phyloP scores from a whole-genome alignment of 2,329 filamentous ascomycete species.

The Pseudocercospora musae region DNA sequence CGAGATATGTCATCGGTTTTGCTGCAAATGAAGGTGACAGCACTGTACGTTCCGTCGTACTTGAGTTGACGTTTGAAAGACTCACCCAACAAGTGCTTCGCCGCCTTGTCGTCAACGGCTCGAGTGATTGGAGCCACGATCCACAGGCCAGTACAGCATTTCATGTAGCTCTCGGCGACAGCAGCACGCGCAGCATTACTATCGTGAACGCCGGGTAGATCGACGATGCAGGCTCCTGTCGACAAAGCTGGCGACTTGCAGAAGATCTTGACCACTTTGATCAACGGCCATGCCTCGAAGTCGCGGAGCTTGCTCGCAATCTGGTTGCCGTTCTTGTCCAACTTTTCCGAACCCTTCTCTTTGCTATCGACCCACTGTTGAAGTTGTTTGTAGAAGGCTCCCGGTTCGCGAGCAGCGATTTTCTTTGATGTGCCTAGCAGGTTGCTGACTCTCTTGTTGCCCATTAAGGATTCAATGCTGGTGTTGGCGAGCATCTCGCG shows the following conservation, averaged over 20 bases:
- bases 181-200: constrained; percentile 58
- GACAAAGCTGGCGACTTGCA: constrained; percentile 50
- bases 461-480: constrained; percentile 43
- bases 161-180: constrained; percentile 58
- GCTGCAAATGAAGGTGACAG: constrained; percentile 59
- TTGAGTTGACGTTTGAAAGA: constrained; percentile 59
- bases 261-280: constrained; percentile 54
- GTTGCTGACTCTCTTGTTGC: constrained; percentile 37
- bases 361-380: constrained; percentile 56
- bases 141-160: constrained; percentile 59
- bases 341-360: constrained; percentile 42
- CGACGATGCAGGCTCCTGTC: constrained; percentile 55
- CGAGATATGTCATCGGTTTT: constrained; percentile 61
- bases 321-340: constrained; percentile 33
- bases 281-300: constrained; percentile 50
- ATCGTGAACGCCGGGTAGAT: constrained; percentile 59
- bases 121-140: constrained; percentile 61
- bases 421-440: constrained; percentile 48
- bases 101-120: constrained; percentile 59
- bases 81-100: constrained; percentile 55
- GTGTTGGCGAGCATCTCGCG: constrained; percentile 40
- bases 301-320: constrained; percentile 32
- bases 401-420: constrained; percentile 39
- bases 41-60: constrained; percentile 54
- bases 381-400: constrained; percentile 46